phyloP scores from a whole-genome alignment of 305 asterid genomes.

The Fraxinus xanthoxyloides region DNA sequence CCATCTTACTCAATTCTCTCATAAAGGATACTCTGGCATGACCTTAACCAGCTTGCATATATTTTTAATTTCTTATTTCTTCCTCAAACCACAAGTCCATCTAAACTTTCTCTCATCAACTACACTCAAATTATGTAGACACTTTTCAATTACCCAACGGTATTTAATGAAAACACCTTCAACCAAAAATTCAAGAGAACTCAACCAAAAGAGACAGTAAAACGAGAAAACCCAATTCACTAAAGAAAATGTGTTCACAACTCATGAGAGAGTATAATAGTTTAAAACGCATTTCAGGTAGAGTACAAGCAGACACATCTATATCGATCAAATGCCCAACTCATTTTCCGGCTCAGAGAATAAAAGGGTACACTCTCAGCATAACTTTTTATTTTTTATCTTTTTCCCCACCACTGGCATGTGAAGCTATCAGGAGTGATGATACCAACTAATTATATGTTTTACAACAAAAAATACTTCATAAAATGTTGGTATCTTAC shows the following conservation, averaged over 20 bases:
- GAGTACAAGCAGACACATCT: neutral
- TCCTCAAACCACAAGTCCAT: neutral
- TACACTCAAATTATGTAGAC: neutral
- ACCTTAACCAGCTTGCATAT: neutral
- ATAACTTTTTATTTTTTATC: neutral
- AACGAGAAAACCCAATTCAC: neutral
- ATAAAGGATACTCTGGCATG: neutral
- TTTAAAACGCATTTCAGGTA: neutral
- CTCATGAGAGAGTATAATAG: neutral
- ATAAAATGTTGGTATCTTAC: neutral
- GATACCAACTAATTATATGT: neutral
- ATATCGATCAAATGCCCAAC: neutral
- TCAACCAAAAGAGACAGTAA: neutral
- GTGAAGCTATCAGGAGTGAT: neutral
- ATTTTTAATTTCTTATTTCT: neutral
- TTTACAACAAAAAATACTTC: neutral
- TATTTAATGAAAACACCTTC: neutral
- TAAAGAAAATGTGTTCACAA: neutral
- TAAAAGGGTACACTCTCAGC: neutral
- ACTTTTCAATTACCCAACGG: neutral
- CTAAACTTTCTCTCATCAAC: neutral
- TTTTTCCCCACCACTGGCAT: neutral
- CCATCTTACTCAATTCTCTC: neutral
- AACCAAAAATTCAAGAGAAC: neutral
- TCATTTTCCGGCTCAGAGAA: neutral